phyloP scores from a whole-genome alignment of 768 basidiomycete genomes.

The Boletus fagicola region DNA sequence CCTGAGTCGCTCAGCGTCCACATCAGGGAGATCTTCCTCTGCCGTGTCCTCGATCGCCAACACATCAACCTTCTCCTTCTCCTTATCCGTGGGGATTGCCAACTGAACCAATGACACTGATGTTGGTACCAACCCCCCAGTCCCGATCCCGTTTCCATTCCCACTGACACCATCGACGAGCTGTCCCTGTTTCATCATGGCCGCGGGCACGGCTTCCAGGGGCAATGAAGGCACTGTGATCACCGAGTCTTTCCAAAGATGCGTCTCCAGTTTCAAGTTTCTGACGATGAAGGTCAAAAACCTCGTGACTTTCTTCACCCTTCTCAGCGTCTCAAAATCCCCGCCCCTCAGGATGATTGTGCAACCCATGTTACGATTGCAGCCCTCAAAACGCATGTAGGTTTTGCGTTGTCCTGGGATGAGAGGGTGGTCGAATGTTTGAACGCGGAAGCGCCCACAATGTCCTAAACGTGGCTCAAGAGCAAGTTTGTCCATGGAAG shows the following conservation, averaged over 20 bases:
- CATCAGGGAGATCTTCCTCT: conserved; percentile 58
- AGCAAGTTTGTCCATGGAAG: conserved; percentile 92
- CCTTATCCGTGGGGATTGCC: conserved; percentile 17
- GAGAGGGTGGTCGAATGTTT: conserved; percentile 91
- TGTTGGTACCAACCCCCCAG: conserved; percentile 13
- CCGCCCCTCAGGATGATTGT: conserved; percentile 91
- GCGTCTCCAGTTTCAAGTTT: conserved; percentile 90
- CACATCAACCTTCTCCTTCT: conserved; percentile 11
- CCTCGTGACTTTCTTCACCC: conserved; percentile 88
- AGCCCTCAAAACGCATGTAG: conserved; percentile 98
- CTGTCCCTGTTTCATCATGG: conserved; percentile 29
- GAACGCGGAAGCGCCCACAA: conserved; percentile 79
- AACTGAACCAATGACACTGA: conserved; percentile 30
- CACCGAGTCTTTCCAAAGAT: conserved; percentile 88
- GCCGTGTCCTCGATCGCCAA: conserved; percentile 28
- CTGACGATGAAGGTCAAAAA: conserved; percentile 92
- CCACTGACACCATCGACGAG: conserved; percentile 24
- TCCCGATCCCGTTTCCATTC: conserved; percentile 16
- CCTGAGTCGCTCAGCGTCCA: conserved; percentile 66
- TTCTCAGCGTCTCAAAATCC: conserved; percentile 72
- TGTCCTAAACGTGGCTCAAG: conserved; percentile 87
- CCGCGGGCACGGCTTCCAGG: conserved; percentile 57
- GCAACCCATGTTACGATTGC: conserved; percentile 88
- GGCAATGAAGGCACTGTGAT: conserved; percentile 70
- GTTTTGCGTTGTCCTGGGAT: conserved; percentile 96